Conservation (phyloP, 441 rosid genomes). For the Erodium texanum region DNA sequence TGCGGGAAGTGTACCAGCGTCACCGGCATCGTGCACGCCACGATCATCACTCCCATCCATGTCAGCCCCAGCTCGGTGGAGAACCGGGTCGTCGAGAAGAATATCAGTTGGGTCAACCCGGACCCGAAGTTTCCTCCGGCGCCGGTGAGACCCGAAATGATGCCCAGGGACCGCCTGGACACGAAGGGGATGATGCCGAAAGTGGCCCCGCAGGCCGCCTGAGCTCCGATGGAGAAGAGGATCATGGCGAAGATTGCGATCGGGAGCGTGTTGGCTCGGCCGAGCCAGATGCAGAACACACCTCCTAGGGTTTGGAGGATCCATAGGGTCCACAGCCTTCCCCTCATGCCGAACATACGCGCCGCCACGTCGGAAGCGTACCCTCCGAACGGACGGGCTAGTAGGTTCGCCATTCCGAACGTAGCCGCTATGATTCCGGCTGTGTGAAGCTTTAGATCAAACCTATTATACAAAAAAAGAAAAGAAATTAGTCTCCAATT, state of each 20-base stretch:
- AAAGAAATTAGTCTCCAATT: too few relatives aligned
- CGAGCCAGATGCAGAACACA: conserved; percentile 40
- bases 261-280: conserved; percentile 32
- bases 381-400: conserved; percentile 46
- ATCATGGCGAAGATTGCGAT: conserved; percentile 33
- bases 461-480: neutral
- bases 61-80: conserved; percentile 12
- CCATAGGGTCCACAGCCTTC: conserved; percentile 39
- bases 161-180: conserved; percentile 40
- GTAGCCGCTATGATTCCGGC: conserved; percentile 47
- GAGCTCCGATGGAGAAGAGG: conserved; percentile 42
- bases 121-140: conserved; percentile 49
- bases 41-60: conserved; percentile 21
- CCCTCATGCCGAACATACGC: conserved; percentile 41
- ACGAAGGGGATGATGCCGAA: conserved; percentile 46
- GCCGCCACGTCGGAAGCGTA: conserved; percentile 33
- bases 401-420: conserved; percentile 46
- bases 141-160: conserved; percentile 37
- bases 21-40: conserved; percentile 18
- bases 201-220: conserved; percentile 44
- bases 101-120: conserved; percentile 37
- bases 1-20: conserved; percentile 21
- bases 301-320: conserved; percentile 45
- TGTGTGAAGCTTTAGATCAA: conserved; percentile 27
- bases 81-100: conserved; percentile 26